Base-by-base conservation (phyloP, 1,139 yeast species). In the Geotrichum aggregatum region DNA sequence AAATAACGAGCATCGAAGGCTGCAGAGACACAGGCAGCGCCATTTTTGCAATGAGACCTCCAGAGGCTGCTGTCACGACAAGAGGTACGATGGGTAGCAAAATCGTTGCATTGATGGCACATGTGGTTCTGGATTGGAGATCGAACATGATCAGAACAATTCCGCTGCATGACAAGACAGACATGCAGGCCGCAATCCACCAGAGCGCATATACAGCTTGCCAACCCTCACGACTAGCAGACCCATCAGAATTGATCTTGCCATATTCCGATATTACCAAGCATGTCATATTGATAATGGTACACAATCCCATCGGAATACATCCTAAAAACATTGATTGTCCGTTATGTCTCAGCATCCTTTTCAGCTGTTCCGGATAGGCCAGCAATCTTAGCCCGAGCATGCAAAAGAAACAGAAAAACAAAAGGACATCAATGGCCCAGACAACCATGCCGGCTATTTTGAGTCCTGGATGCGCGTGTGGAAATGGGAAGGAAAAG, bases 1-100 rank as follows among this genome's bases (percentile, higher is more conserved):
- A 70, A 1, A 84, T 65, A 3, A 82, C 65, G 56, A 83, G 67
- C 6, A 86, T 79, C 28, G 83, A 68, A 7, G 80, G 63, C 58
- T 78, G 73, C 57, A 76, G 72, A 52, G 66, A 66, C 6, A 58
- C 54, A 1, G 80, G 83, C 41, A 80, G 71, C 28, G n/a, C n/a
- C 47, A 66, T 70, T 14, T 67, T 65, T 34, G 71, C 74, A 35
- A 87, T 72, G 0, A 78, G 54, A 3, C 80, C 80, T 1, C 94
- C 92, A 11, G 80, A 73, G 0, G 94, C 78, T 0, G 89, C 74
- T 2, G 80, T 78, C 54, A 88, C 96, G 1, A 88, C 86, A 39
- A 86, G 68, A 0, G 96, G 77, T 21, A 88, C 94, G 11, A 86
- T 75, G 0, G 95, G 92, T 49, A 88, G 71, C 36, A 88, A 66